Evolutionary conservation across 306 rosid species (phyloP), one percentile per base, ranked within the genome.

Genomic region (Vicia villosa): DNA sequence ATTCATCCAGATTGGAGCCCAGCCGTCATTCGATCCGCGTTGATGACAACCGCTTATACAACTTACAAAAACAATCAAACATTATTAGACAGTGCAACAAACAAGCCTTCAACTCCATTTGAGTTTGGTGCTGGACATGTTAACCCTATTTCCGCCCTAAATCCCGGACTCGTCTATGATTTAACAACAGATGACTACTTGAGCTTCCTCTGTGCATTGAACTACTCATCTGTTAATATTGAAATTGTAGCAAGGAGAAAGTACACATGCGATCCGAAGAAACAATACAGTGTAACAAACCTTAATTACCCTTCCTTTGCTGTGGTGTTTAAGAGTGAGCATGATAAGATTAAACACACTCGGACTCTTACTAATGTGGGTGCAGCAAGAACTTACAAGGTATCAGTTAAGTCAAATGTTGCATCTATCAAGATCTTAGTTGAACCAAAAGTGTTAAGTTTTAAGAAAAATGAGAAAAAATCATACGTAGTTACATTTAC

Each of bases 271-370:
- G 85, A 83, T 22, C 5, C 76, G 6, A 69, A 47, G n/a, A 82
- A 74, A 62, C 63, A 59, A 2, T 85, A 85, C 81, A 88, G 86
- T 57, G 88, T 86, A 8, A 77, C 63, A 8, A 74, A 83, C 64
- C 70, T 92, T 1, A 92, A 92, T 64, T 92, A 89, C 64, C 92
- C 97, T 46, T 85, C 96, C 0, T 92, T 92, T 70, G 80, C 73
- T 0, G 96, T 87, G 34, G 80, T 74, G 5, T 89, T 89, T 21
- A 40, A 73, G 1, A 4, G 76, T 36, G 74, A 69, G 3, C 14
- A 34, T 12, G 52, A 19, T 34, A 9, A 40, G 2, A 76, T 69
- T 2, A 86, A 84, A 80, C 71, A 86, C 75, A 74, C 62, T 0
- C 68, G 97, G 30, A 83, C 83, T 8, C 77, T 92, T 0, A 84